Base-by-base conservation (phyloP, 306 rosid genomes). In the Cicer chorassanicum region DNA sequence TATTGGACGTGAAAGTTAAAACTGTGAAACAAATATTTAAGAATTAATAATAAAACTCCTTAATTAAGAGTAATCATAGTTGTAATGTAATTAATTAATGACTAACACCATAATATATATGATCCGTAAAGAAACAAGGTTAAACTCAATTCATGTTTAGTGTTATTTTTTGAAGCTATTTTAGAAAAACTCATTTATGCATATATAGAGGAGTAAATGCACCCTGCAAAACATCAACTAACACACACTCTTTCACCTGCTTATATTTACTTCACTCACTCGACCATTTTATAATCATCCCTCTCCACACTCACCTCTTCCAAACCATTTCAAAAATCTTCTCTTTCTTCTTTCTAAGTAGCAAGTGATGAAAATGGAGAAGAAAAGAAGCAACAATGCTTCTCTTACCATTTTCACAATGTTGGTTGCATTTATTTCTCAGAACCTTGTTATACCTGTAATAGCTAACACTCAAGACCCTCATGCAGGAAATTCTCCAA, bases 171-270 rank as follows among this genome's bases (percentile, higher is more conserved):
- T 62, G 34, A 68, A 54, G 70, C 64, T 46, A 72, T 50, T 75
- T 55, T 24, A 80, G 70, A 76, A 77, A 77, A 80, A 62, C 14
- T 64, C 6, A 55, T 13, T 50, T 76, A 77, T 74, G 36, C 36
- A 29, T 29, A 29, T 29, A 29, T 29, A 29, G 6, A 54, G 78
- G 78, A 89, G 80, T 94, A 88, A 94, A 92, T 94, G 96, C 88
- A 79, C 81, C 83, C 91, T 81, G 92, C 88, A 85, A 67, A 11
- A 79, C 15, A 79, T 86, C 96, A 94, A 88, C 99, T 74, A 94
- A 88, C 95, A 55, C 94, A 82, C 44, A 82, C 89, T 82, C 82
- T 79, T 86, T 78, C 91, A 90, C 86, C 96, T 85, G 97, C 85
- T 53, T 42, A 55, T 85, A 92, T 94, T 90, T 79, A 92, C 91